Evolutionary conservation across 805 yeast species (phyloP).

Genomic region (Priceomyces fermenticarens): DNA sequence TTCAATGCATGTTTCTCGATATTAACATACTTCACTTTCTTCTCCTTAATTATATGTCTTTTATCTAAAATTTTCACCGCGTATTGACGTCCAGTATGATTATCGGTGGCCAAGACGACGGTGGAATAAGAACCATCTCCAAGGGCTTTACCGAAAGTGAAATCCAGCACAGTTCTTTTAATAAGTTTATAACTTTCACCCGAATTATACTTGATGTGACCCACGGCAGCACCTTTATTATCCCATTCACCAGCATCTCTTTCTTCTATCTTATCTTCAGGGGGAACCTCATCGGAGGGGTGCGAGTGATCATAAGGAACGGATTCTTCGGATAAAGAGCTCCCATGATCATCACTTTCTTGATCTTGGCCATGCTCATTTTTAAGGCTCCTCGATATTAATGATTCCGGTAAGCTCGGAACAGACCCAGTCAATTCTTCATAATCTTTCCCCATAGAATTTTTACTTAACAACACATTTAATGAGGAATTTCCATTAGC

Average conservation of each 20-base stretch:
- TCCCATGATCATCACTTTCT: not conserved
- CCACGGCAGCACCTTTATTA: slow-evolving; percentile 34
- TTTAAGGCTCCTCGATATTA: not conserved
- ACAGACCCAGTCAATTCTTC: slow-evolving; percentile 14
- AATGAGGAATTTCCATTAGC: slow-evolving; percentile 31
- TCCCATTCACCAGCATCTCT: slow-evolving; percentile 26
- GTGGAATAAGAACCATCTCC: slow-evolving; percentile 49
- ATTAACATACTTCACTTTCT: slow-evolving; percentile 80
- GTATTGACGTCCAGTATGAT: slow-evolving; percentile 53
- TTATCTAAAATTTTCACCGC: slow-evolving; percentile 78
- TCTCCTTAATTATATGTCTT: slow-evolving; percentile 74
- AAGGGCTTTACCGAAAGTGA: slow-evolving; percentile 37
- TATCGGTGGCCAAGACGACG: slow-evolving; percentile 46
- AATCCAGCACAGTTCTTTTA: slow-evolving; percentile 38
- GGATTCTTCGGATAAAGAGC: not conserved
- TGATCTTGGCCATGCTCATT: not conserved
- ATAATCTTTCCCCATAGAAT: slow-evolving; percentile 20
- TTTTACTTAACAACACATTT: slow-evolving; percentile 33
- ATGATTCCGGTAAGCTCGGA: slow-evolving; percentile 1
- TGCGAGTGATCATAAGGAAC: not conserved
- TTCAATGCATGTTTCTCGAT: slow-evolving; percentile 80
- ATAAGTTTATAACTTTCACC: slow-evolving; percentile 21
- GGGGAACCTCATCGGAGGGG: not conserved
- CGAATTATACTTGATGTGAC: slow-evolving; percentile 13
- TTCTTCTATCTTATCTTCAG: not conserved